Conservation (phyloP, 108 stramenopile species). For the Fistulifera solaris region DNA sequence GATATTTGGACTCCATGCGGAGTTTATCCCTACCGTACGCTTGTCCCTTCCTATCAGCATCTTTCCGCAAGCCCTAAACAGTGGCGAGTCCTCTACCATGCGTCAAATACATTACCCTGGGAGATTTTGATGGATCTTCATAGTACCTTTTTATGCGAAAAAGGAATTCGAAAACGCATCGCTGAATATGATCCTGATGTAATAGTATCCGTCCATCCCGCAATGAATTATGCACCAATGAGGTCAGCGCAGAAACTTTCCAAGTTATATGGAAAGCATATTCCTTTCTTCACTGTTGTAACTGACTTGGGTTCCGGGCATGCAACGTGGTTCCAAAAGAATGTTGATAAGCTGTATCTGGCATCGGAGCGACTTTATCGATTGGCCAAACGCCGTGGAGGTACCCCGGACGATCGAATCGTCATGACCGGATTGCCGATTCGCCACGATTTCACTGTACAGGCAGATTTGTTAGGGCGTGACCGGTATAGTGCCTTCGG, state of each 20-base stretch:
- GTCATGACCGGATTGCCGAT: slow-evolving; percentile 89
- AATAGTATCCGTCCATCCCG: slow-evolving; percentile 88
- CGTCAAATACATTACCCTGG: slow-evolving; percentile 53
- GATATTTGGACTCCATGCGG: slow-evolving; percentile 77
- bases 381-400: slow-evolving; percentile 54
- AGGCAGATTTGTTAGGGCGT: slow-evolving; percentile 45
- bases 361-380: slow-evolving; percentile 67
- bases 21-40: slow-evolving; percentile 37
- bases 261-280: slow-evolving; percentile 43
- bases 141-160: slow-evolving; percentile 44
- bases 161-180: slow-evolving; percentile 46
- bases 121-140: slow-evolving; percentile 47
- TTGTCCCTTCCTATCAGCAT: slow-evolving; percentile 65
- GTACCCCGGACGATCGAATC: slow-evolving; percentile 70
- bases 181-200: slow-evolving; percentile 71
- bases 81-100: slow-evolving; percentile 79
- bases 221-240: slow-evolving; percentile 86
- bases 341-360: slow-evolving; percentile 82
- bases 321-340: slow-evolving; percentile 85
- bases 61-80: slow-evolving; percentile 76
- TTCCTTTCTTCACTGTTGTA: slow-evolving; percentile 91
- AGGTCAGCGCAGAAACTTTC: slow-evolving; percentile 41
- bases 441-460: slow-evolving; percentile 73
- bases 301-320: slow-evolving; percentile 94
- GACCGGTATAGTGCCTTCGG: slow-evolving; percentile 49